phyloP scores from a whole-genome alignment of 164 flowering plant genomes.

The Chloranthus sessilifolius region DNA sequence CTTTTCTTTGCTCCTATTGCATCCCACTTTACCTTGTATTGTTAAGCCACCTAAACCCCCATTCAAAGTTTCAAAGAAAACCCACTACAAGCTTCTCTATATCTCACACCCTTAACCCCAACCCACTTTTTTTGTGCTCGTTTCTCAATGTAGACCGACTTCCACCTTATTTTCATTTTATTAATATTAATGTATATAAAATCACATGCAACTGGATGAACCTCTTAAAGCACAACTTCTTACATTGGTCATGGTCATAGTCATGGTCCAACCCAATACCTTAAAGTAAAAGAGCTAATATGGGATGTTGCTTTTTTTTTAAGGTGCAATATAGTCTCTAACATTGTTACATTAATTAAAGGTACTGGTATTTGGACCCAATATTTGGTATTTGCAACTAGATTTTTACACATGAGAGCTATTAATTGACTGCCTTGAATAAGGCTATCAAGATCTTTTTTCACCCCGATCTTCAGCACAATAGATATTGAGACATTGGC shows the following conservation, averaged over 20 bases:
- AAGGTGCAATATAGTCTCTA: no score
- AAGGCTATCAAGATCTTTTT: no score
- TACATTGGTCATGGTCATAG: conserved; percentile 16
- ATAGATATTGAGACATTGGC: no score
- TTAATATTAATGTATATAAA: conserved; percentile 12
- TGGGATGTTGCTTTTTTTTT: conserved; percentile 27
- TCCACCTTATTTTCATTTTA: conserved; percentile 21
- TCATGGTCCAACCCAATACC: conserved; percentile 23
- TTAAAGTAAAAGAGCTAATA: conserved; percentile 23
- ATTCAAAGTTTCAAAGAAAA: conserved; percentile 21
- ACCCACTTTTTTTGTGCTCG: conserved; percentile 11
- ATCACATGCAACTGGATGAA: conserved; percentile 45
- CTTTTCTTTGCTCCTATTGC: no score
- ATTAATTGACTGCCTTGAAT: no score
- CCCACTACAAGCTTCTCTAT: conserved; percentile 19
- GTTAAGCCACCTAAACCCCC: no score
- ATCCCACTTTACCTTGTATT: no score
- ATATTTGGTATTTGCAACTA: no score
- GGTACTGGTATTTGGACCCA: no score
- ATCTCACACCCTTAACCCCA: conserved; percentile 1
- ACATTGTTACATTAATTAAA: no score
- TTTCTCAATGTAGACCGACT: conserved; percentile 28
- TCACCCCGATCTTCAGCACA: no score
- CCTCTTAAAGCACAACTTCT: conserved; percentile 39
- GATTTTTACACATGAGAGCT: neutral